A percentile compares a stretch with the other conserved stretches of the same genome.
These are phyloP conservation scores for Schizochytrium sp. DNA, from an alignment of 108 stramenopile species.

Conservation along the genomic window DNA sequence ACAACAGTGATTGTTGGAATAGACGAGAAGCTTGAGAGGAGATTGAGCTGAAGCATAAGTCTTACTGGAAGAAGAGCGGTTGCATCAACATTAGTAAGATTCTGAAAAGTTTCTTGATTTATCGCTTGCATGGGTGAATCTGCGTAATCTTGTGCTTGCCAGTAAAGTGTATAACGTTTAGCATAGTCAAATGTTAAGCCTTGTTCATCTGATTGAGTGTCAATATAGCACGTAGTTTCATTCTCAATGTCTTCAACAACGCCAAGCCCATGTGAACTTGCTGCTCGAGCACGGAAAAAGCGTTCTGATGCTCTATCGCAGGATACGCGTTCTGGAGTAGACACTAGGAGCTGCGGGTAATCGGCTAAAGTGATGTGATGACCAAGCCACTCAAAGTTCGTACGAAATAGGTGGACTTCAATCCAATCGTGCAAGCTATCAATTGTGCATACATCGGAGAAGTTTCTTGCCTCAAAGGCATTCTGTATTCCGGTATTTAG, in stretches of 20 bases:
- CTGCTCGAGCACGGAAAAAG: neutral
- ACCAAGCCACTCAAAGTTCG: neutral
- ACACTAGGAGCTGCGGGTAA: neutral
- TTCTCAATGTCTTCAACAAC: too few species aligned
- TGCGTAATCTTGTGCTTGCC: too few species aligned
- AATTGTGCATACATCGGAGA: neutral
- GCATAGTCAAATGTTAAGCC: too few species aligned
- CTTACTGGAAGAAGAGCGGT: neutral
- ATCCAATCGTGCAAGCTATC: neutral
- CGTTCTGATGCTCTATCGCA: neutral
- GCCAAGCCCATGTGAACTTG: neutral
- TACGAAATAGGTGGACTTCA: neutral
- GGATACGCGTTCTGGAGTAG: neutral
- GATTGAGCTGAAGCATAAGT: neutral
- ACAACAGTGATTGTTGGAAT: neutral
- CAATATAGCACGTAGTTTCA: too few species aligned
- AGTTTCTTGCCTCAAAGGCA: neutral
- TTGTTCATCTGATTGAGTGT: too few species aligned
- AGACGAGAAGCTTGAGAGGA: neutral
- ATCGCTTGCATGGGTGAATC: too few species aligned
- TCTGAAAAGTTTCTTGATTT: too few species aligned
- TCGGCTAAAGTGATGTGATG: constrained; percentile 9
- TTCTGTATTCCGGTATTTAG: neutral
- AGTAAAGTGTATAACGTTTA: too few species aligned
- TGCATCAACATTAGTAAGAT: too few species aligned